Base-by-base conservation (phyloP, 2,329 filamentous ascomycete species). In the Leptosphaerulina australis region DNA sequence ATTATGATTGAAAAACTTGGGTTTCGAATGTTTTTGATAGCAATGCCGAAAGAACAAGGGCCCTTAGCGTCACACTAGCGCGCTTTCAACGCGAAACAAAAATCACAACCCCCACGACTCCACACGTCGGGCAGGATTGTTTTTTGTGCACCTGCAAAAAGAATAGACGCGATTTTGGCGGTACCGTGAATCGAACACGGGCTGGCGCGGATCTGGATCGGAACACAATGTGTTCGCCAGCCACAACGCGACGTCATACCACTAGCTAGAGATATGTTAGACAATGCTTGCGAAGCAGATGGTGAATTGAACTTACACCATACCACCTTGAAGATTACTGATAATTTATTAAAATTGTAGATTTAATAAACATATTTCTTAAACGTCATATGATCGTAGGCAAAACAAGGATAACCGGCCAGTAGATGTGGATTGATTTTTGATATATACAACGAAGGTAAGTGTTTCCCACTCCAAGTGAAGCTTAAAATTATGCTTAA, bases 201-300 rank as follows among this genome's bases (percentile, higher is more conserved):
- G 67, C 68, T 71, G 65, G 67, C 68, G 66, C 68, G 68, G 62
- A 65, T 64, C 58, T 62, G 55, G 59, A 64, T 63, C 60, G 49
- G 59, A 54, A 53, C 60, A 54, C 49, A 53, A 37, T 1, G 48
- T 51, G 48, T 24, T 39, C 59, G 62, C 62, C 60, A 65, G 64
- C 67, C 68, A 71, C 68, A 71, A 71, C 68, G 68, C 66, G 68
- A 71, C 68, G 68, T 71, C 68, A 71, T 71, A 71, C 68, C 68
- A 67, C 68, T 71, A 71, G 68, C 48, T 44, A 10, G 4, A 2
- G 17, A 7, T 2, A 11, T 35, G 35, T 50, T 40, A 50, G 47
- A 30, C 31, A 10, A 20, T 41, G 35, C 28, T 34, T 38, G 24
- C 20, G 17, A 14, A 9, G 18, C 33, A 35, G 21, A 14, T 21